Base-by-base conservation (phyloP, 352 stramenopile genomes). In the Phytophthora tentaculata region DNA sequence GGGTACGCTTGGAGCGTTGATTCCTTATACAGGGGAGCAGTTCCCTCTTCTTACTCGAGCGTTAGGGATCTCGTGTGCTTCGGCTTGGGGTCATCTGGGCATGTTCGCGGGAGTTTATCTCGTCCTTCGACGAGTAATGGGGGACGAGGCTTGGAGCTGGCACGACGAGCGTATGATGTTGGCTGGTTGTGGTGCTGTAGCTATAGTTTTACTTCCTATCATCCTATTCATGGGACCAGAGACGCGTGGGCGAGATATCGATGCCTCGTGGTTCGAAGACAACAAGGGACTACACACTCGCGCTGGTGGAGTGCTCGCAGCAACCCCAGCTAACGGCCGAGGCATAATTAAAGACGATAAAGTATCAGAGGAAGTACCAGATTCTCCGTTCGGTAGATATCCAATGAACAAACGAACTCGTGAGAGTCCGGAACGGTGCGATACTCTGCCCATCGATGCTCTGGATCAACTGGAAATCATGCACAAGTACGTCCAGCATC, bases 31-130 rank as follows among this genome's bases (percentile, higher is more conserved):
- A 1, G 74, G 74, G 17, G 79, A 87, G 52, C 74, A 82, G 49
- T 87, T 84, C 26, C 72, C 74, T 16, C 69, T 84, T 14, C 69
- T 84, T 35, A 79, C 81, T 23, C 73, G 79, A 45, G 72, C 77
- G 9, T 51, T 85, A 24, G 79, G 77, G 17, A 74, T 84, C 26
- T 76, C 71, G 12, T 79, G 71, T 43, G 54, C 79, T 13, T 56
- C 69, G 20, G 77, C 65, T 9, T 76, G 72, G 37, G 73, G 77
- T 8, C 70, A 84, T 44, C 57, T 84, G 4, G 79, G 76, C 10
- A 80, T 78, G 52, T 81, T 84, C 49, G 43, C 68, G 22, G 79
- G 79, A 29, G 63, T 70, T 12, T 81, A 81, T 41, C 50, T 65
- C 3, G 66, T 75, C 17, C 62, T 86, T 22, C 54, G 59, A 43